Conservation (phyloP, 108 stramenopile genomes). For the Craspedostauros australis region DNA sequence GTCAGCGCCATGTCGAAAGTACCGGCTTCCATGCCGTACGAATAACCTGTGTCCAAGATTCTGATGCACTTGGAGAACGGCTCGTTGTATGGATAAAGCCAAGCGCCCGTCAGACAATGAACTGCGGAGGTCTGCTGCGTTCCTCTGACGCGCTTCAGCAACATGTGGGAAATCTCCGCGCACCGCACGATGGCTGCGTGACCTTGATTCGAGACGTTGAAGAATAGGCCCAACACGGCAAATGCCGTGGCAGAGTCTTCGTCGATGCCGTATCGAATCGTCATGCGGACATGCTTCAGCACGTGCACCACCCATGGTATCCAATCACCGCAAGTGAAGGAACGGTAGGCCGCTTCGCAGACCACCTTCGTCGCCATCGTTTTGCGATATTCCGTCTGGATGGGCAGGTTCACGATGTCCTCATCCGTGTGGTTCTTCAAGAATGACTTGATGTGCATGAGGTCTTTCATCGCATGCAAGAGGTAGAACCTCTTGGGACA, state of each 20-base stretch:
- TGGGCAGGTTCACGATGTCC: slow-evolving; percentile 15
- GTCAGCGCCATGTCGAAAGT: slow-evolving; percentile 22
- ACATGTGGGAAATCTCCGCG: too few relatives aligned
- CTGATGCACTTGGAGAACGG: too few relatives aligned
- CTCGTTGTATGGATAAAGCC: too few relatives aligned
- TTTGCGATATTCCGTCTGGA: slow-evolving; percentile 4
- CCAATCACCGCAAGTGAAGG: slow-evolving; percentile 6
- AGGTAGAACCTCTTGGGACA: slow-evolving; percentile 8
- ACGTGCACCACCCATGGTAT: slow-evolving; percentile 11
- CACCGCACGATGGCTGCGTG: too few relatives aligned
- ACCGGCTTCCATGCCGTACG: slow-evolving; percentile 23
- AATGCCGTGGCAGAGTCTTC: slow-evolving; percentile 15
- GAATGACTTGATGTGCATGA: not conserved
- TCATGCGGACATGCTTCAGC: slow-evolving; percentile 7
- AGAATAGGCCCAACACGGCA: slow-evolving; percentile 15
- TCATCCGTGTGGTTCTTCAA: slow-evolving; percentile 11
- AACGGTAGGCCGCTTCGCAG: slow-evolving; percentile 9
- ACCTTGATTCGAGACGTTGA: too few relatives aligned
- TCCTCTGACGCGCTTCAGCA: too few relatives aligned
- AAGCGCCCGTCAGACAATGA: too few relatives aligned
- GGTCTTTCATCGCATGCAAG: slow-evolving; percentile 15
- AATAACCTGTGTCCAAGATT: not conserved
- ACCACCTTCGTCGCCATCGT: slow-evolving; percentile 14
- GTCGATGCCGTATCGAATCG: slow-evolving; percentile 17
- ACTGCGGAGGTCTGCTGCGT: too few relatives aligned